Conservation (phyloP, 768 basidiomycete genomes). For the Podaxis carcinomalis region DNA sequence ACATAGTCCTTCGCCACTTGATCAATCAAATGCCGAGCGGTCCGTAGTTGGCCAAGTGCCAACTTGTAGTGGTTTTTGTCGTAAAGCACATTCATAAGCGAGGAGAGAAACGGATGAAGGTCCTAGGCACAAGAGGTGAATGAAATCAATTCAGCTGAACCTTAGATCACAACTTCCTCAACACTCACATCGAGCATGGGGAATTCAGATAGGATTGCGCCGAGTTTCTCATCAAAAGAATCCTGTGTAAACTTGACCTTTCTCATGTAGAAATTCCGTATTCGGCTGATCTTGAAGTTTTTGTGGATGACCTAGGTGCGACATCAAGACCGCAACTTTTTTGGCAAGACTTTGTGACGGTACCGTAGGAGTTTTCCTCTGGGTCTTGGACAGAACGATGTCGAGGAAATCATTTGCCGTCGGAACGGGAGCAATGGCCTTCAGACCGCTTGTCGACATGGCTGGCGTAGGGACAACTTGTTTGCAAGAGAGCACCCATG, state of each 20-base stretch:
- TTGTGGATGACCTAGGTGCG: constrained; percentile 88
- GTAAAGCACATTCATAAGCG: constrained; percentile 96
- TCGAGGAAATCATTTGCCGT: constrained; percentile 93
- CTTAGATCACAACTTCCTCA: constrained; percentile 5
- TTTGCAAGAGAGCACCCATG: background rate
- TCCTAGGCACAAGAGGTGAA: constrained; percentile 40
- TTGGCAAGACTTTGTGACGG: constrained; percentile 15
- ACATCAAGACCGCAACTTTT: background rate
- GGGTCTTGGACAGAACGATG: constrained; percentile 90
- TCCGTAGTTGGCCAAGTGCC: constrained; percentile 94
- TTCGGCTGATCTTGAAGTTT: constrained; percentile 99
- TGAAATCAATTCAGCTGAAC: constrained; percentile 22
- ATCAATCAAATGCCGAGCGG: constrained; percentile 93
- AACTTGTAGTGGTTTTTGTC: constrained; percentile 99
- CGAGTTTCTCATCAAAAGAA: constrained; percentile 92
- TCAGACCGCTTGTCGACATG: constrained; percentile 86
- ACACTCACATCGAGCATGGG: constrained; percentile 90
- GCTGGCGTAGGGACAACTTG: background rate
- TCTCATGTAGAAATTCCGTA: constrained; percentile 97
- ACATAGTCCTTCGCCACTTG: constrained; percentile 97
- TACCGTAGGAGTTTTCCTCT: constrained; percentile 96
- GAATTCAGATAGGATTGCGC: constrained; percentile 91
- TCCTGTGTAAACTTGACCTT: constrained; percentile 99
- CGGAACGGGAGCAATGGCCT: constrained; percentile 98
- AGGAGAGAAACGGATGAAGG: constrained; percentile 93